Base-by-base conservation (phyloP, 176 grass and related monocot species). In the Areca catechu region DNA sequence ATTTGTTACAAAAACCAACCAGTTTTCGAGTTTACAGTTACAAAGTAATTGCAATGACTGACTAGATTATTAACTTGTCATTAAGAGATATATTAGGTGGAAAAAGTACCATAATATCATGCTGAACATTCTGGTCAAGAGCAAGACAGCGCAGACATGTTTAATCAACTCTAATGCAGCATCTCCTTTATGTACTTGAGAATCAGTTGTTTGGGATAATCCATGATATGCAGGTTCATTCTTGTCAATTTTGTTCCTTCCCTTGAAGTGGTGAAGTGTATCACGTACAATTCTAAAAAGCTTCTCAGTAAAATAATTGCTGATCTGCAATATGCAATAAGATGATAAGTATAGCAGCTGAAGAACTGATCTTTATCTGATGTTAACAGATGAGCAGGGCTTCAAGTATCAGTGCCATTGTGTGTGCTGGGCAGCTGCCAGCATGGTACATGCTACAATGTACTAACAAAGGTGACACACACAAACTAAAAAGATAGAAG, bases 141-240 rank as follows among this genome's bases (percentile, higher is more conserved):
- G 76, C 72, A 69, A 97, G 86, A 97, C 92, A 20, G 92, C 80
- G 74, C 77, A 97, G 28, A 97, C 75, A 83, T 97, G 83, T 60
- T 97, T 97, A 74, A 91, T 87, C 65, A 97, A 97, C 62, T 97
- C 86, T 64, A 97, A 77, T 63, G 83, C 86, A 68, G 80, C 73
- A 85, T 88, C 71, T 50, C 92, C 86, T 81, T 85, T 89, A 71
- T 82, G 74, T 22, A 24, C 18, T 57, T 88, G 70, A 59, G 68
- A 61, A 72, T 69, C 57, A 20, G 48, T 53, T 17, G 50, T 29
- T 34, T 15, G 28, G 16, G 48, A 48, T 61, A 53, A 22, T 68
- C 65, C 71, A 65, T 58, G 61, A 72, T 61, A 80, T 84, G 67
- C 14, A 73, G 4, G 37, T 65, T 65, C 74, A 65, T 72, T 53